Evolutionary conservation across 2,329 filamentous ascomycete genomes (phyloP), one percentile per base, ranked within the genome.

Genomic region (Eurotiales sp.): DNA sequence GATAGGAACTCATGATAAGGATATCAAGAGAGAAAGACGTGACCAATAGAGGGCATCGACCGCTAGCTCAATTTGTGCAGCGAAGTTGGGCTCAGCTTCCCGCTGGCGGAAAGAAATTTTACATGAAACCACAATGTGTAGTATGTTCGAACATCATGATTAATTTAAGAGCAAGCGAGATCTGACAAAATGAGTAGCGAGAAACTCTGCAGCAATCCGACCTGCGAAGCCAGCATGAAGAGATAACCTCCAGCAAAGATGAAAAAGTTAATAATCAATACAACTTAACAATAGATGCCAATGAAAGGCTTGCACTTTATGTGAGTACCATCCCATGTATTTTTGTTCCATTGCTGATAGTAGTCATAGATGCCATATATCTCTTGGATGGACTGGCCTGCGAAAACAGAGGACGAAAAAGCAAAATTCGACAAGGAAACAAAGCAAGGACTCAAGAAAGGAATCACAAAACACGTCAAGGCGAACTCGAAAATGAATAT

Each of bases 61-160:
- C 39, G 2, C 23, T 55, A 17, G 32, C 44, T 8, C 17, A 50
- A 15, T 46, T 55, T 14, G 23, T 56, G 8, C 45, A 40, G 12
- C 23, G 43, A 27, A 51, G 46, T 25, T 52, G 41, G 45, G 42
- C 39, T 19, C 21, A 51, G 37, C 19, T 56, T 2, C 34, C 49
- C 8, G 55, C 55, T 30, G 55, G 49, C 8, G 52, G 42, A 15
- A 19, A 39, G 22, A 50, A 53, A 42, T 36, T 17, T n/a, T 56
- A 55, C 36, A 55, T 55, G 36, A 56, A 56, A 30, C 52, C 55
- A 29, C 49, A 52, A 19, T 55, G 45, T 40, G 11, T 53, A 21
- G 55, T 56, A 55, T 15, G 52, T 41, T 40, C 17, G 4, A 37
- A 37, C 6, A 21, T 22, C n/a, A 40, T 14, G 17, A 40, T 19